Percentiles rank a stretch among this genome's conserved stretches.
Evolutionary conservation across 148 eudicot genomes (phyloP).

Genomic region (Hydrangea macrophylla): DNA sequence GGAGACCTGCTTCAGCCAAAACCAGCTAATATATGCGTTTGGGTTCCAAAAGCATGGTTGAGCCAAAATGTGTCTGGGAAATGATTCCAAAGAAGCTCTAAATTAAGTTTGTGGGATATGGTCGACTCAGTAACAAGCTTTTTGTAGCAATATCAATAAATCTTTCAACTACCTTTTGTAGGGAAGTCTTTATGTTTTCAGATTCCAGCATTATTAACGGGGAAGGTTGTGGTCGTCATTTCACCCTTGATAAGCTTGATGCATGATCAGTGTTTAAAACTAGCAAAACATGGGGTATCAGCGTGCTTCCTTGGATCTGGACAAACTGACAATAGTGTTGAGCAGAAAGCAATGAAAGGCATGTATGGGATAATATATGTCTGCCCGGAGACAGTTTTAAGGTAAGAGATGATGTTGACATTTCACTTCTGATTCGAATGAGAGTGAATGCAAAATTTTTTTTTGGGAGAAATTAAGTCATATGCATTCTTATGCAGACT

Average conservation of each 20-base stretch:
- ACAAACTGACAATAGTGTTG: conserved; percentile 72
- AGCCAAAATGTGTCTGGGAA: no score
- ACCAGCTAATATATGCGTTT: no score
- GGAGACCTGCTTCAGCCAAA: no score
- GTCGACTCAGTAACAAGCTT: background rate
- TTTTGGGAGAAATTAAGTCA: background rate
- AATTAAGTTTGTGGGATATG: background rate
- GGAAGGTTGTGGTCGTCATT: conserved; percentile 85
- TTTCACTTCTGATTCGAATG: background rate
- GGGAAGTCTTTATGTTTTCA: conserved; percentile 96
- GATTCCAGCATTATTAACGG: conserved; percentile 82
- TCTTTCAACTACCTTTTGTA: conserved; percentile 32
- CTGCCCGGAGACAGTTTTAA: conserved; percentile 87
- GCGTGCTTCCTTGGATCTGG: conserved; percentile 99
- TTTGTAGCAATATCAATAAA: no score
- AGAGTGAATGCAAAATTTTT: background rate
- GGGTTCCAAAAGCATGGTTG: no score
- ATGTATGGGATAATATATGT: conserved; percentile 68
- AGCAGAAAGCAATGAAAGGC: conserved; percentile 87
- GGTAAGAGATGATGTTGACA: conserved; percentile 34
- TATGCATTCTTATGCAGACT: conserved; percentile 47
- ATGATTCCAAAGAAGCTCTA: no score
- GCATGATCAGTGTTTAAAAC: conserved; percentile 96
- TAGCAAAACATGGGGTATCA: conserved; percentile 81
- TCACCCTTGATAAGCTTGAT: conserved; percentile 96